These are phyloP conservation scores for Penicillium griseofulvum DNA, from an alignment of 2,329 filamentous ascomycete genomes.

Conservation along the genomic window DNA sequence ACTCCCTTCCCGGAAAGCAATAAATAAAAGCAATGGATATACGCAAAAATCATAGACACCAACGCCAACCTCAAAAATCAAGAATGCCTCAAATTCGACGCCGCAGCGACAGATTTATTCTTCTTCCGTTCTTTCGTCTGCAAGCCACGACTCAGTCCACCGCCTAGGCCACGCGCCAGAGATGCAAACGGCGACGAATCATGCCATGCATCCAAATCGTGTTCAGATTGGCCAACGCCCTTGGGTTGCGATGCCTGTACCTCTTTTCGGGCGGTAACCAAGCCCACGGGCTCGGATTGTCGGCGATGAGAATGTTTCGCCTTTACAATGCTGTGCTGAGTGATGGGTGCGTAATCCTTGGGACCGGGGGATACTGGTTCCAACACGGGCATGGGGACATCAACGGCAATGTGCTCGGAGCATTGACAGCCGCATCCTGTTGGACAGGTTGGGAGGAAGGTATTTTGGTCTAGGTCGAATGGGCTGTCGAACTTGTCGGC, in stretches of 20 bases:
- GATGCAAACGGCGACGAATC: conserved; percentile 38
- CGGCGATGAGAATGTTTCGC: conserved; percentile 23
- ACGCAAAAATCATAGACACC: neutral
- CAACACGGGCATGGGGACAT: conserved; percentile 33
- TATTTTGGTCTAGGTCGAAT: conserved; percentile 11
- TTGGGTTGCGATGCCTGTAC: conserved; percentile 15
- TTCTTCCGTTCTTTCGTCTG: conserved; percentile 32
- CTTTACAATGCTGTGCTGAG: conserved; percentile 3
- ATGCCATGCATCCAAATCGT: conserved; percentile 39
- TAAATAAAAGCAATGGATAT: conserved; percentile 19
- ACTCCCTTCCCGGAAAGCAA: neutral
- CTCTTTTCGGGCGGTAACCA: conserved; percentile 12
- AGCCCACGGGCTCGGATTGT: conserved; percentile 17
- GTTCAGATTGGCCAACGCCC: conserved; percentile 28
- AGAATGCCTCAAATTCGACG: conserved; percentile 8
- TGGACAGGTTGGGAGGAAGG: conserved; percentile 38
- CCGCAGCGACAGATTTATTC: conserved; percentile 16
- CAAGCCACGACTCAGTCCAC: conserved; percentile 43
- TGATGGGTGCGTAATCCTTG: neutral
- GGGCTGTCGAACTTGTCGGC: conserved; percentile 13
- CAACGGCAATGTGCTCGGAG: conserved; percentile 36
- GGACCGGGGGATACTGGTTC: conserved; percentile 16
- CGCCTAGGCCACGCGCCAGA: conserved; percentile 43
- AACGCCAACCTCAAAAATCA: conserved; percentile 2
- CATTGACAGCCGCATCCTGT: conserved; percentile 51